Base-by-base conservation (phyloP, 805 yeast species). In the Pichia eremophila region DNA sequence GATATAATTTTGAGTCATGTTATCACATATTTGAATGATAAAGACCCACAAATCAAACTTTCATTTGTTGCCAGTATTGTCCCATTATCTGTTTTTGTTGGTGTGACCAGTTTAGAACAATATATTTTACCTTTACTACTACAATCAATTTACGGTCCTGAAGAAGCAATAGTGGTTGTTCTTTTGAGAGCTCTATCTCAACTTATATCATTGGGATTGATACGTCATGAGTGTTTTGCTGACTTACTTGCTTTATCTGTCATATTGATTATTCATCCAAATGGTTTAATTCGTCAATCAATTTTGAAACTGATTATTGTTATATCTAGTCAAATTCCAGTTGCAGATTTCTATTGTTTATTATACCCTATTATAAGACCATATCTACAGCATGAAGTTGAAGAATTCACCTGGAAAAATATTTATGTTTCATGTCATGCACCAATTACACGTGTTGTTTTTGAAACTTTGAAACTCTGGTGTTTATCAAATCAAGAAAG, bases 1-100 rank as follows among this genome's bases (percentile, higher is more conserved):
- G 98, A 93, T 60, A 71, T 93, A 39, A 80, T 93, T 22, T 66
- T 93, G 42, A 89, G 96, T 41, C 98, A 93, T 67, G 68, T 90
- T 47, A 90, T 93, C 40, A 90, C 98, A 0, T 93, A 89, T 58
- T 66, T 93, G 52, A 93, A 93, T 62, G 96, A 90, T 59, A 73
- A 79, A 47, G 79, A 81, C 57, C 68, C 83, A 0, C 74, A 78
- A 19, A 68, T 93, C 22, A 71, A 95, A 50, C 67, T 85, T 29
- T 79, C 81, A 5, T 81, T 93, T 56, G 80, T 91, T 36, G 74
- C 79, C 39, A 73, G 88, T 8, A 77, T 90, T 11, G 73, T 88
- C 2, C 79, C 83, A 0, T 70, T 93, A 10, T 84, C 95, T 0
- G 78, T 89, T 5, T 83, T 79, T 59, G 79, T 90, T 15, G 99